Evolutionary conservation across 2,329 filamentous ascomycete genomes (phyloP), one percentile per base, ranked within the genome.

Genomic region (Tolypocladium cylindrosporum): DNA sequence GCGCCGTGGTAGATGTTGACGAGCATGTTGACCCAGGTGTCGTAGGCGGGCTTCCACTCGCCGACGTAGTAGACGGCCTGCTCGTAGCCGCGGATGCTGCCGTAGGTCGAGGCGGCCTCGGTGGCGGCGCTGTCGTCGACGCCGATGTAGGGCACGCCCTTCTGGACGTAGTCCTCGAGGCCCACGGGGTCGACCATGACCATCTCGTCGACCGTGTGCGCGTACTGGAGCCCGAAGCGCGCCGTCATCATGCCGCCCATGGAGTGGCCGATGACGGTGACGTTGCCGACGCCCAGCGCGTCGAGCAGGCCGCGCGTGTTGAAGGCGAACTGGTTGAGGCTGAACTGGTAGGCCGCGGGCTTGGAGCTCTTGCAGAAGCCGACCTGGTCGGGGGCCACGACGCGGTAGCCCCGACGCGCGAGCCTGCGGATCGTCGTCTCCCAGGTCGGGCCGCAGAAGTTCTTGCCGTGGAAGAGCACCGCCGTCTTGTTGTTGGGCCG

Each of bases 351-450:
- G 14, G 64, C 63, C 1, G 65, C 63, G 0, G 79, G 77, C 67
- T 83, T 83, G 34, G 75, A 74, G 10, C 79, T 82, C 67, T 82
- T 82, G 75, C 80, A 83, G 69, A 81, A 83, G 59, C 80, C 80
- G 53, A 83, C 69, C 61, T 83, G 79, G 61, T 83, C 80, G 0
- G 79, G 77, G 2, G 79, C 69, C 55, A 83, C 75, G 55, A 82
- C 77, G 43, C 80, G 77, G 62, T 79, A 82, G 48, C 79, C 80
- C 36, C 64, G 66, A 2, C 62, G 60, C 4, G 71, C 64, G 57
- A 83, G 74, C 13, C 69, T 65, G 13, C 66, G 61, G n/a, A 77
- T 75, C 16, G 79, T 81, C 19, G 66, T 67, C 57, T 75, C 71
- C 80, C 80, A 83, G 9, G 79, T 83, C 27, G 77, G 70, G 41